Conservation (phyloP, 768 basidiomycete genomes). For the Phanerochaete sordida region DNA sequence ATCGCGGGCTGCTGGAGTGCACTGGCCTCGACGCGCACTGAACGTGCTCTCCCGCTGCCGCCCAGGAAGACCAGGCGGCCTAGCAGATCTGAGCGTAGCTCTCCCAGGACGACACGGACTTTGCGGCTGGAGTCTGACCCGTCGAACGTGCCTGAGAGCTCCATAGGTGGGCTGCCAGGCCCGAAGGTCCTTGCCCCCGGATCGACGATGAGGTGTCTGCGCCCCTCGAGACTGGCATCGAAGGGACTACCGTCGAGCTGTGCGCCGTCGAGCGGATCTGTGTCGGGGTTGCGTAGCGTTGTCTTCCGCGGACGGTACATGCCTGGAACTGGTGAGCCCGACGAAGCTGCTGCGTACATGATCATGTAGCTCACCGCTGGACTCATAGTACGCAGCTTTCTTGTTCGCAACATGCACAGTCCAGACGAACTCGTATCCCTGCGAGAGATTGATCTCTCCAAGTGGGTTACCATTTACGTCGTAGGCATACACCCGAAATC, state of each 20-base stretch:
- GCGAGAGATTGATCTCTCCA: slow-evolving; percentile 25
- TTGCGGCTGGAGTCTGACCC: slow-evolving; percentile 15
- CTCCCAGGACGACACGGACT: slow-evolving; percentile 20
- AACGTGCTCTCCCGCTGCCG: slow-evolving; percentile 15
- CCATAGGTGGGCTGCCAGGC: not conserved
- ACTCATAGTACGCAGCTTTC: slow-evolving; percentile 22
- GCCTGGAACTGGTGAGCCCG: no score
- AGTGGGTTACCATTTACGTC: slow-evolving; percentile 22
- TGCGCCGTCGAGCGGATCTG: not conserved
- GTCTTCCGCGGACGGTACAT: not conserved
- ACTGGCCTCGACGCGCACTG: not conserved
- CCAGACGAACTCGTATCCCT: slow-evolving; percentile 25
- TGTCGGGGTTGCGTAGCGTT: slow-evolving; percentile 14
- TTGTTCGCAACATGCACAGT: slow-evolving; percentile 31
- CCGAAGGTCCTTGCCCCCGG: slow-evolving; percentile 9
- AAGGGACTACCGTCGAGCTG: not conserved
- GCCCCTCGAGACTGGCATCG: not conserved
- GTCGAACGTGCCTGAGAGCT: slow-evolving; percentile 18
- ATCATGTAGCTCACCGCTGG: slow-evolving; percentile 19
- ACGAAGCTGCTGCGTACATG: no score
- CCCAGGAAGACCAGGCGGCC: slow-evolving; percentile 31
- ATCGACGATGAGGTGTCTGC: slow-evolving; percentile 21
- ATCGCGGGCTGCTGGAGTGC: slow-evolving; percentile 22
- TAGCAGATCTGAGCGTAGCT: slow-evolving; percentile 21
- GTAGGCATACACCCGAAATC: slow-evolving; percentile 32